Conservation (phyloP, 805 yeast genomes). For the Metschnikowia kunwiensis region DNA sequence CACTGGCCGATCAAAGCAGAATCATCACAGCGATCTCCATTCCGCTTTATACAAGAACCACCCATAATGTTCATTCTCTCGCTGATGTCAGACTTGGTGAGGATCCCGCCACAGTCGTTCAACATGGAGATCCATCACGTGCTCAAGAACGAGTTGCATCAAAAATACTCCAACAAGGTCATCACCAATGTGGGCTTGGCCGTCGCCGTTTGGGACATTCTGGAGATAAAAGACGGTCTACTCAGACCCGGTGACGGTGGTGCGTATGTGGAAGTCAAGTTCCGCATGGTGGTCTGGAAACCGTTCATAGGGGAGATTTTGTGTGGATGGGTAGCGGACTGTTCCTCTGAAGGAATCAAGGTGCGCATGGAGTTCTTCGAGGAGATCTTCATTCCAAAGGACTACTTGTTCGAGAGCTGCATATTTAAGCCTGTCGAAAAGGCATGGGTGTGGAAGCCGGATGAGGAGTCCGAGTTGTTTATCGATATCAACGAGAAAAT, state of each 20-base stretch:
- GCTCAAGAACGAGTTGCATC: slow-evolving; percentile 74
- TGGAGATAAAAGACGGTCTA: slow-evolving; percentile 81
- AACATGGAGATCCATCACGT: slow-evolving; percentile 69
- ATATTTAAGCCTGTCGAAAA: slow-evolving; percentile 68
- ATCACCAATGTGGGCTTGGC: slow-evolving; percentile 83
- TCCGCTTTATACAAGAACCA: neutral
- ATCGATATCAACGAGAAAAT: slow-evolving; percentile 90
- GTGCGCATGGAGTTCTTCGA: slow-evolving; percentile 84
- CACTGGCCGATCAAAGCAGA: too few relatives aligned
- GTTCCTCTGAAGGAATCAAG: slow-evolving; percentile 83
- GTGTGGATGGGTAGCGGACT: slow-evolving; percentile 89
- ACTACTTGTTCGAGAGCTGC: slow-evolving; percentile 75
- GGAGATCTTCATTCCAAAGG: slow-evolving; percentile 85
- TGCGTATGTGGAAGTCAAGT: slow-evolving; percentile 67
- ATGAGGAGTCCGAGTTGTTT: slow-evolving; percentile 71
- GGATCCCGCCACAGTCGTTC: slow-evolving; percentile 85
- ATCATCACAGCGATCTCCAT: too few relatives aligned
- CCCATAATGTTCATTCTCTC: slow-evolving; percentile 84
- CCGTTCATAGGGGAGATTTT: slow-evolving; percentile 93
- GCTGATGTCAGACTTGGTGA: slow-evolving; percentile 74
- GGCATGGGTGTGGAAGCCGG: slow-evolving; percentile 94
- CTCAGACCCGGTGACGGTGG: slow-evolving; percentile 95
- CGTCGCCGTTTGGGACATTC: slow-evolving; percentile 77
- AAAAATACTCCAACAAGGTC: slow-evolving; percentile 82
- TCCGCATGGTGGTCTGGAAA: slow-evolving; percentile 78